A percentile compares a stretch with the other conserved stretches of the same genome.
Conservation (phyloP, 306 rosid genomes). For the Ormosia semicastrata region DNA sequence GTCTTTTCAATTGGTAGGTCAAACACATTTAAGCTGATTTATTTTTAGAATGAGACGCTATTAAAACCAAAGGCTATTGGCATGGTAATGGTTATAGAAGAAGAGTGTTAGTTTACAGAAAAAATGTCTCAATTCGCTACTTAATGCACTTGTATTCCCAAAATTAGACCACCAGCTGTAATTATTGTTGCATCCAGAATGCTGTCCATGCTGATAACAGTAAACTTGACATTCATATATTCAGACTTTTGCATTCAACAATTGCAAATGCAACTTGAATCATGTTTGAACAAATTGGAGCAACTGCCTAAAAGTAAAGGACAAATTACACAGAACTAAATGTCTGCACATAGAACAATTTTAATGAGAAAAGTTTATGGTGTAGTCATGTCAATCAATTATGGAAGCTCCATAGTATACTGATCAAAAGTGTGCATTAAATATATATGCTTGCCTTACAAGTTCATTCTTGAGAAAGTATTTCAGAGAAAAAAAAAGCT, state of each 20-base stretch:
- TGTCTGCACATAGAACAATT: conserved; percentile 16
- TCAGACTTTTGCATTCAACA: conserved; percentile 9
- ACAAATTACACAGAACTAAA: conserved; percentile 11
- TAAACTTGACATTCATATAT: conserved; percentile 15
- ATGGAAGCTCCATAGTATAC: background rate
- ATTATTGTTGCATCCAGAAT: background rate
- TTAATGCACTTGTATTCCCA: background rate
- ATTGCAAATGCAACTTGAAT: conserved; percentile 10
- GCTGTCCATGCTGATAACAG: conserved; percentile 1
- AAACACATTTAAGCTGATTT: conserved; percentile 12
- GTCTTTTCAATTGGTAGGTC: conserved; percentile 6
- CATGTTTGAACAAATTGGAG: conserved; percentile 10
- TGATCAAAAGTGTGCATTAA: conserved; percentile 6
- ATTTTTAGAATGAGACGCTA: background rate
- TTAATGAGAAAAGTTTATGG: background rate
- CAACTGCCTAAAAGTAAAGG: background rate
- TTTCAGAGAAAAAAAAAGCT: background rate
- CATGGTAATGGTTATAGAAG: background rate
- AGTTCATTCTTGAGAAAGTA: background rate
- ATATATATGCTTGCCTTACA: conserved; percentile 1
- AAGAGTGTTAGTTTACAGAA: conserved; percentile 13
- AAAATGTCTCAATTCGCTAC: background rate
- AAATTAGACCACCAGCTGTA: conserved; percentile 7
- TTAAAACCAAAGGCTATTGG: conserved; percentile 15
- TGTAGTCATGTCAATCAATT: conserved; percentile 4